A percentile compares a stretch with the other conserved stretches of the same genome.
These are phyloP conservation scores for Dipodascus geniculatus DNA, from an alignment of 805 yeast species.

Conservation along the genomic window DNA sequence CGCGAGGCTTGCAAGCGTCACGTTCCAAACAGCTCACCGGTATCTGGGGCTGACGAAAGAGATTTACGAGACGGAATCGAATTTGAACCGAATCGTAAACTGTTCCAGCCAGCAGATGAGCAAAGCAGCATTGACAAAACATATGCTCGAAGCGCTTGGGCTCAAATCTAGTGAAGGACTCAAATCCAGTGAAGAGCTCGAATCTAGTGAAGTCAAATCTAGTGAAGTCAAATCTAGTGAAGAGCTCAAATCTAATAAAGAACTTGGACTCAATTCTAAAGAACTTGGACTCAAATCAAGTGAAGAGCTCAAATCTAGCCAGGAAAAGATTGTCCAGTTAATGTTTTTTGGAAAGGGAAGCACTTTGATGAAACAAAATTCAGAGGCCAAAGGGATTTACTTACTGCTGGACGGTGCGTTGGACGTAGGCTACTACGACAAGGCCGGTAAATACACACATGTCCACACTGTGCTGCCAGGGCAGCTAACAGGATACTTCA, in stretches of 20 bases:
- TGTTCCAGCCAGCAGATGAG: constrained; percentile 52
- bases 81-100: constrained; percentile 40
- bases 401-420: constrained; percentile 71
- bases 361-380: constrained; percentile 49
- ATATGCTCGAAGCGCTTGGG: constrained; percentile 20
- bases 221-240: no score
- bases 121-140: constrained; percentile 41
- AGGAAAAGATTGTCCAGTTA: constrained; percentile 36
- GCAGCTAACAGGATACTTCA: constrained; percentile 79
- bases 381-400: constrained; percentile 60
- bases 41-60: constrained; percentile 79
- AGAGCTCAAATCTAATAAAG: no score
- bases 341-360: constrained; percentile 41
- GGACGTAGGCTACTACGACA: constrained; percentile 42
- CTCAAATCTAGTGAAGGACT: constrained; percentile 10
- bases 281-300: constrained; percentile 8
- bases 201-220: no score
- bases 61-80: constrained; percentile 62
- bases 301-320: constrained; percentile 12
- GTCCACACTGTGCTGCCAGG: constrained; percentile 62
- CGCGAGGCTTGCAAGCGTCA: constrained; percentile 77
- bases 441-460: constrained; percentile 10
- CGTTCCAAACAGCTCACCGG: constrained; percentile 79
- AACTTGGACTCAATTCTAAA: no score
- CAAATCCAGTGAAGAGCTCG: constrained; percentile 14